phyloP scores from a whole-genome alignment of 768 basidiomycete genomes.

The Pleurotus salmoneostramineus region DNA sequence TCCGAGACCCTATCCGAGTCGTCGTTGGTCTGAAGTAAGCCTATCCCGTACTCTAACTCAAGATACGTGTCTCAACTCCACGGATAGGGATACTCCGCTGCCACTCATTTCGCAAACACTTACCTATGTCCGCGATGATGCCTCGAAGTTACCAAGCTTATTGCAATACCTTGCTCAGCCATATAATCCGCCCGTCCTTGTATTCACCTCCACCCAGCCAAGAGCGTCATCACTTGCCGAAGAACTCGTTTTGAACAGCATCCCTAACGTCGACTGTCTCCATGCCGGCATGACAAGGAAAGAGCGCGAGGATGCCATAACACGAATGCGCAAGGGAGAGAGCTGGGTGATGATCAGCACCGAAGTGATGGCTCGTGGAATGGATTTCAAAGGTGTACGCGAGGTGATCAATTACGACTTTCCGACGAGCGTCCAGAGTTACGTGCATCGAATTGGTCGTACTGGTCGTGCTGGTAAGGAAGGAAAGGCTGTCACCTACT shows the following conservation, averaged over 20 bases:
- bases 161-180: slow-evolving; percentile 75
- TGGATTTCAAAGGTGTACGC: slow-evolving; percentile 94
- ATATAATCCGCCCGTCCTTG: slow-evolving; percentile 86
- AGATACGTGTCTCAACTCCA: slow-evolving; percentile 2
- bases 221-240: slow-evolving; percentile 77
- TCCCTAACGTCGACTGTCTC: slow-evolving; percentile 81
- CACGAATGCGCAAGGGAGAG: slow-evolving; percentile 82
- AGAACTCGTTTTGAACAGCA: slow-evolving; percentile 75
- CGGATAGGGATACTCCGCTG: slow-evolving; percentile 83
- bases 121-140: slow-evolving; percentile 88
- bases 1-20: slow-evolving; percentile 83
- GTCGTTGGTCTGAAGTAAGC: slow-evolving; percentile 95
- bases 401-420: slow-evolving; percentile 98
- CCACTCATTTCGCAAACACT: slow-evolving; percentile 87
- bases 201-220: slow-evolving; percentile 90
- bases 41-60: background rate
- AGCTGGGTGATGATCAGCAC: slow-evolving; percentile 96
- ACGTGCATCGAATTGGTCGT: slow-evolving; percentile 94
- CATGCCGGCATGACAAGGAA: slow-evolving; percentile 89
- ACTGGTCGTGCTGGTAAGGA: slow-evolving; percentile 92
- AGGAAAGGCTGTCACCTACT: slow-evolving; percentile 94
- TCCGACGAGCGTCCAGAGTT: slow-evolving; percentile 92
- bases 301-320: slow-evolving; percentile 82
- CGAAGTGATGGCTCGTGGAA: slow-evolving; percentile 96
- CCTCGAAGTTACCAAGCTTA: slow-evolving; percentile 91